Base-by-base conservation (phyloP, 2,329 filamentous ascomycete species). In the Aspergillus flavus region DNA sequence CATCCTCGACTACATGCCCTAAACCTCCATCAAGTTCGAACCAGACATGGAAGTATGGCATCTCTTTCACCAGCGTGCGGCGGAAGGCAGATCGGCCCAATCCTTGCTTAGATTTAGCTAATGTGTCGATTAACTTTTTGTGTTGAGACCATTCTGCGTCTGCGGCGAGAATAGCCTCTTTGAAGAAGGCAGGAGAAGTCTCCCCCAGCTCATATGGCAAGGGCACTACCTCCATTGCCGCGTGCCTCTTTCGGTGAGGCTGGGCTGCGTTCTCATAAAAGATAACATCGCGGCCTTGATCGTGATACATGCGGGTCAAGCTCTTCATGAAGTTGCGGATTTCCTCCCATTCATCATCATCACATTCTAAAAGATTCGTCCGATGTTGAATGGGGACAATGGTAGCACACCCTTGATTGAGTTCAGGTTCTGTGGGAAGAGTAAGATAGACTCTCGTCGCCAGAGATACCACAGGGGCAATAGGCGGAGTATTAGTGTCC, bases 331-430 rank as follows among this genome's bases (percentile, higher is more conserved):
- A 99, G 77, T 99, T 99, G 69, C 95, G 91, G 6, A 99, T 90
- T 79, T 99, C 95, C 75, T 99, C 95, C 96, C 96, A 99, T 76
- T 99, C 95, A 74, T 99, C 95, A 73, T 99, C 94, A 77, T 98
- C 94, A 77, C 95, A 99, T 78, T 97, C 94, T n/a, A 99, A 83
- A 0, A 99, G 87, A 76, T 98, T 99, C 28, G 85, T 88, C 58
- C 90, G 89, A 76, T 99, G 95, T 69, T 93, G 87, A 26, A 95
- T 88, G 6, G 95, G 95, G 3, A 94, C 93, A 65, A 99, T 95
- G 62, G 95, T 89, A 7, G 94, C 92, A 56, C 93, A 91, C 53
- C 92, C 92, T 57, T 91, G 85, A 68, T 87, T 91, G 50, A 99
- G 82, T 74, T 98, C 94, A 0, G 95, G 96, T 69, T 94, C 90